phyloP scores from a whole-genome alignment of 768 basidiomycete species.

The Leccinum aurantiacum region DNA sequence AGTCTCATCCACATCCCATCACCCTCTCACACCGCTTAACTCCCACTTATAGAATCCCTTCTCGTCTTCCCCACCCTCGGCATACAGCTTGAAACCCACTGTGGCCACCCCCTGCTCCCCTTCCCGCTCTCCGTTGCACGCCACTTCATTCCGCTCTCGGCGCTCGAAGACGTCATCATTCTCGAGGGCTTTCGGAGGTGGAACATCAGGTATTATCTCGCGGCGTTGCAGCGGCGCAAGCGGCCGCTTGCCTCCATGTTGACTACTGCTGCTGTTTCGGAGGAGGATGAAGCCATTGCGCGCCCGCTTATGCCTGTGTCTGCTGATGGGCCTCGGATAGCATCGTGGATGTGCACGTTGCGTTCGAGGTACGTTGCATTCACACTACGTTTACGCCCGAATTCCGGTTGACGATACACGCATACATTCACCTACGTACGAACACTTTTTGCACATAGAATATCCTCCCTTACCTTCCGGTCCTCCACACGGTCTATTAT shows the following conservation, averaged over 20 bases:
- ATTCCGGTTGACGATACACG: not conserved
- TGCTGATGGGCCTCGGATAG: conserved; percentile 5
- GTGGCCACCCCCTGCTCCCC: conserved; percentile 47
- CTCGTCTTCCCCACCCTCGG: conserved; percentile 66
- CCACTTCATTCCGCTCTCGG: conserved; percentile 58
- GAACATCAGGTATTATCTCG: conserved; percentile 67
- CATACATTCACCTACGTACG: not conserved
- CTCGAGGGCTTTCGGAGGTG: conserved; percentile 74
- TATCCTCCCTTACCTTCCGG: conserved; percentile 58
- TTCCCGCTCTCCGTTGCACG: conserved; percentile 35
- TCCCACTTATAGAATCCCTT: conserved; percentile 57
- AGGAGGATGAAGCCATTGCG: not conserved
- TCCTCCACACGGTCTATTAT: conserved; percentile 59
- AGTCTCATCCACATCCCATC: too few relatives aligned
- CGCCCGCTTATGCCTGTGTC: not conserved
- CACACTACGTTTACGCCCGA: not conserved
- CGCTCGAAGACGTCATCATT: conserved; percentile 62
- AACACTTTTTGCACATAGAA: conserved; percentile 43
- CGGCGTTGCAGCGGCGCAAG: conserved; percentile 35
- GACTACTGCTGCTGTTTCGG: not conserved
- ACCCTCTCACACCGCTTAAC: not conserved
- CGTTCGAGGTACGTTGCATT: conserved; percentile 50
- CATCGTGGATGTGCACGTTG: conserved; percentile 46
- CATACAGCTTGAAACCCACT: conserved; percentile 71
- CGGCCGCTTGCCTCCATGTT: not conserved